These are phyloP conservation scores for Leptomonas pyrrhocoris DNA, from an alignment of 208 protist species.

Conservation along the genomic window DNA sequence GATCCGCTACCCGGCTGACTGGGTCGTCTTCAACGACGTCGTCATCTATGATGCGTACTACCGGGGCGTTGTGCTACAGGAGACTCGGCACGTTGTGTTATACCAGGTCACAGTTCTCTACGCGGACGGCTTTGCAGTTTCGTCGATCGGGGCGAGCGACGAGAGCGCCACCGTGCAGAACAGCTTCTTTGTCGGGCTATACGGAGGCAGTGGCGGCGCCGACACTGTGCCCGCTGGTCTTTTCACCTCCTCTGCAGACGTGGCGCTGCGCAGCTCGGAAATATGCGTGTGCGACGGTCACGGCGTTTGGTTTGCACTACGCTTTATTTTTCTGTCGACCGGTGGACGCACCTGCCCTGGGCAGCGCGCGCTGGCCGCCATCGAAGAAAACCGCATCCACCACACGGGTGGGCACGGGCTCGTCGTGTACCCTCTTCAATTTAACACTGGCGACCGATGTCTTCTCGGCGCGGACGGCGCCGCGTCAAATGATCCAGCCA, in stretches of 20 bases:
- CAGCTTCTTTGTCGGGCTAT: constrained; percentile 17
- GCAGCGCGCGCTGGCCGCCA: constrained; percentile 9
- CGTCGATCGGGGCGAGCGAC: constrained; percentile 37
- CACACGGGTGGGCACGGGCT: constrained; percentile 33
- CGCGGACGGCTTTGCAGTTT: constrained; percentile 38
- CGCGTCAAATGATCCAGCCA: constrained; percentile 8
- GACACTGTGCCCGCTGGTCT: constrained; percentile 36
- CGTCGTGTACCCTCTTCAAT: constrained; percentile 41
- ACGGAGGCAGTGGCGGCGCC: constrained; percentile 28
- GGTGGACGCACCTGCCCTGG: constrained; percentile 32
- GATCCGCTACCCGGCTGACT: constrained; percentile 16
- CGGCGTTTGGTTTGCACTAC: constrained; percentile 49
- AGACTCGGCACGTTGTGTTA: constrained; percentile 37
- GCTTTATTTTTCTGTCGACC: constrained; percentile 26
- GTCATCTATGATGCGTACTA: constrained; percentile 42
- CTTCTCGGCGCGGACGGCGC: constrained; percentile 5
- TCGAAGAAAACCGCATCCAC: constrained; percentile 36
- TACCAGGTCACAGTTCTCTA: constrained; percentile 16
- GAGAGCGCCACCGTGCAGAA: constrained; percentile 18
- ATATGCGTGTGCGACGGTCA: constrained; percentile 33
- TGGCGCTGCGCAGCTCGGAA: constrained; percentile 26
- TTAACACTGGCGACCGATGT: constrained; percentile 26
- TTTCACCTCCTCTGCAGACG: constrained; percentile 32
- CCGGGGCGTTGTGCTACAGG: constrained; percentile 40
- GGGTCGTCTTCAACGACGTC: constrained; percentile 27